These are phyloP conservation scores for Candida lessepsii DNA, from an alignment of 805 yeast genomes.

Conservation along the genomic window DNA sequence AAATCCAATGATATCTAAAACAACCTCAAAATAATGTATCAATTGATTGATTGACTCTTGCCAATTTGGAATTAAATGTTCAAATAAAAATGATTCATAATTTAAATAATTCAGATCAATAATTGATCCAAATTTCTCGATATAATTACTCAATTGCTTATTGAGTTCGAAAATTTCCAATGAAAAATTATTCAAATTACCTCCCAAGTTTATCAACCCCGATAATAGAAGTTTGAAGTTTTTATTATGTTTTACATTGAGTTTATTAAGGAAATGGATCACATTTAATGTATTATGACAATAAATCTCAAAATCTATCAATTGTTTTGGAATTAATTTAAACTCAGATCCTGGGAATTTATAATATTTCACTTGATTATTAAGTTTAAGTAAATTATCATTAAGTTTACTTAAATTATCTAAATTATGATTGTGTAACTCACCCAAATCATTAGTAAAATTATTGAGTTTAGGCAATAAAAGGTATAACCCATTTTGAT, in stretches of 20 bases:
- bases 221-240: constrained; percentile 39
- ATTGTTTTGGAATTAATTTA: constrained; percentile 28
- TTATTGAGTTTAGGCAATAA: constrained; percentile 46
- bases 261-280: constrained; percentile 34
- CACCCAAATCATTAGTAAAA: constrained; percentile 22
- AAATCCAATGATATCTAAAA: constrained; percentile 46
- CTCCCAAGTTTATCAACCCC: constrained; percentile 52
- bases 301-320: constrained; percentile 33
- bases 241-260: constrained; percentile 37
- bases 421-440: constrained; percentile 22
- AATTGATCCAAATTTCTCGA: constrained; percentile 54
- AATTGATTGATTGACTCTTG: constrained; percentile 53
- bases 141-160: constrained; percentile 25
- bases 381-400: constrained; percentile 33
- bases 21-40: constrained; percentile 42
- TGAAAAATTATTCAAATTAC: constrained; percentile 55
- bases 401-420: constrained; percentile 32
- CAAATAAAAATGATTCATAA: constrained; percentile 43
- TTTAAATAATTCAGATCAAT: constrained; percentile 51
- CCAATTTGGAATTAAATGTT: constrained; percentile 40
- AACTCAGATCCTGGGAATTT: constrained; percentile 15
- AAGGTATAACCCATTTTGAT: constrained; percentile 52
- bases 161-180: constrained; percentile 38
- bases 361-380: constrained; percentile 27
- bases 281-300: constrained; percentile 34